Conservation (phyloP, 2,329 filamentous ascomycete species). For the Ceratocystis colombiana region DNA sequence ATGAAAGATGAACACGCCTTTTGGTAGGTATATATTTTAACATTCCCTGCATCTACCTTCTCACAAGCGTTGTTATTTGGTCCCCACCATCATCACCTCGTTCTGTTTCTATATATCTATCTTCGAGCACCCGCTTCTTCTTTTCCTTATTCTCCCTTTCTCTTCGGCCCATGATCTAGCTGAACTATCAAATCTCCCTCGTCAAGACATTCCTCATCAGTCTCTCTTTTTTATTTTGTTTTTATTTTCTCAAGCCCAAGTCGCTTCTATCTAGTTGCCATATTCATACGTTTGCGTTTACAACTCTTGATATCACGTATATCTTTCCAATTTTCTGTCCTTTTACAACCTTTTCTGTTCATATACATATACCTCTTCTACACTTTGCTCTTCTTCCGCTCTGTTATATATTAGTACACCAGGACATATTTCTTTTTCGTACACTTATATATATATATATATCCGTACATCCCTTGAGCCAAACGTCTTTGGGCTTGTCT, state of each 20-base stretch:
- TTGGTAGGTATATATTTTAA: constrained; percentile 9
- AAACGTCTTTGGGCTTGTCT: background rate
- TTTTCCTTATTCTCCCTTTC: background rate
- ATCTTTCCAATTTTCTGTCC: background rate
- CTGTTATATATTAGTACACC: background rate
- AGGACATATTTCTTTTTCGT: background rate
- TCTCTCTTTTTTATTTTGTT: constrained; percentile 1
- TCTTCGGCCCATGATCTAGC: constrained; percentile 14
- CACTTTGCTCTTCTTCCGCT: background rate
- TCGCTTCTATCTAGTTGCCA: background rate
- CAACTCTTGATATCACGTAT: constrained; percentile 4
- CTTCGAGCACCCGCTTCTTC: constrained; percentile 13
- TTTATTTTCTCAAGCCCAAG: background rate
- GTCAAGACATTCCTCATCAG: constrained; percentile 6
- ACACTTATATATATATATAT: background rate
- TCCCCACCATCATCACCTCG: background rate
- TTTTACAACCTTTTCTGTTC: background rate
- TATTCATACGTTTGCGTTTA: background rate
- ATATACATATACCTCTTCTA: background rate
- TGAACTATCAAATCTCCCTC: constrained; percentile 10
- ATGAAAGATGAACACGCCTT: background rate
- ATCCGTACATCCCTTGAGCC: background rate
- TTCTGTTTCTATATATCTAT: constrained; percentile 15
- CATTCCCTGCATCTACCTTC: constrained; percentile 6
- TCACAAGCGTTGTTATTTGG: background rate